These are phyloP conservation scores for Hyphodiscus hymeniophilus DNA, from an alignment of 495 filamentous ascomycete genomes.

Conservation along the genomic window DNA sequence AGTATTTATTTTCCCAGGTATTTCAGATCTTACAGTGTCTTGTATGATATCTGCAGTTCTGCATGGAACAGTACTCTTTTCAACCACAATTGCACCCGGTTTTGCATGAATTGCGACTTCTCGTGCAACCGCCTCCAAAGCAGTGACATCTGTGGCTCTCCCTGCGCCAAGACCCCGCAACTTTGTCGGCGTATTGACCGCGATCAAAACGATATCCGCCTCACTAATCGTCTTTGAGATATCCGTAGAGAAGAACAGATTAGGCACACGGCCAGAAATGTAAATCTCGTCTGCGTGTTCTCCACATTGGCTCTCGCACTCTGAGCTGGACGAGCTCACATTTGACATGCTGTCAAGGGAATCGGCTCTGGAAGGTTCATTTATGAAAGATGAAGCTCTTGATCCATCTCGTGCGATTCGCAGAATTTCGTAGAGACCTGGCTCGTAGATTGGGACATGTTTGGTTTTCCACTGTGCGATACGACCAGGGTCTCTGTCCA, in stretches of 20 bases:
- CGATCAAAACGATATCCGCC: slow-evolving; percentile 70
- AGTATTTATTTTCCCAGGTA: no score
- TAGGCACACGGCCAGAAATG: slow-evolving; percentile 39
- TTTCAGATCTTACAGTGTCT: slow-evolving; percentile 49
- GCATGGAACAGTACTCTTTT: slow-evolving; percentile 80
- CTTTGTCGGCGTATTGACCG: slow-evolving; percentile 80
- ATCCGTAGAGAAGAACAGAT: slow-evolving; percentile 67
- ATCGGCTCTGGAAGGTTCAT: slow-evolving; percentile 15
- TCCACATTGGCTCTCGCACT: slow-evolving; percentile 24
- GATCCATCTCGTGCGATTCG: slow-evolving; percentile 55
- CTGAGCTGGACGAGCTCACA: slow-evolving; percentile 20
- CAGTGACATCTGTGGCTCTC: slow-evolving; percentile 61
- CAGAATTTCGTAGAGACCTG: slow-evolving; percentile 61
- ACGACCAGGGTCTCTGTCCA: slow-evolving; percentile 57
- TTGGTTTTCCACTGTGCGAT: slow-evolving; percentile 66
- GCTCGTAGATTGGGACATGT: slow-evolving; percentile 71
- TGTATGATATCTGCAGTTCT: slow-evolving; percentile 64
- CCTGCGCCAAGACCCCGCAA: slow-evolving; percentile 60
- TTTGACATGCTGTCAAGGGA: slow-evolving; percentile 14
- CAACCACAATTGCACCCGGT: slow-evolving; percentile 66
- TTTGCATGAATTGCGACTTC: slow-evolving; percentile 59
- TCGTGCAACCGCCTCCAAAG: slow-evolving; percentile 60
- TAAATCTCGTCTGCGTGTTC: slow-evolving; percentile 27
- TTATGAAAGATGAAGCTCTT: slow-evolving; percentile 24
- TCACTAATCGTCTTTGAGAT: slow-evolving; percentile 49